Base-by-base conservation (phyloP, 2,329 filamentous ascomycete species). In the Cordyceps cicadae region DNA sequence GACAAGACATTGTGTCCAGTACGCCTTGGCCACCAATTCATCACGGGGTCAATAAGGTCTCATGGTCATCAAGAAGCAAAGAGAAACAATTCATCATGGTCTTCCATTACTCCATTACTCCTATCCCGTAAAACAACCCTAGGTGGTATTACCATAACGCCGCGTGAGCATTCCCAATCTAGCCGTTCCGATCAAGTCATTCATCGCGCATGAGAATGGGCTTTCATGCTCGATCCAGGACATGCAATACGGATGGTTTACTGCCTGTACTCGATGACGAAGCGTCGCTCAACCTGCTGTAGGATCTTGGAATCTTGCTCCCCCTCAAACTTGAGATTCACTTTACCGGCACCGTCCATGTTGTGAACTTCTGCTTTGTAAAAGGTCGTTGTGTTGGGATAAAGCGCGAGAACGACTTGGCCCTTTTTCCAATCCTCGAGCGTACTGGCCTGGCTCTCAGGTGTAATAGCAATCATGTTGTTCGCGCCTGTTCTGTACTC, bases 331-430 rank as follows among this genome's bases (percentile, higher is more conserved):
- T 89, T 86, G 64, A 93, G 76, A 61, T 82, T 82, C 48, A 87
- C 84, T 63, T 79, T 81, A 46, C 79, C 69, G 63, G 78, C 71
- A 45, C 76, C 76, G 60, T 87, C 77, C 78, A 83, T 86, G 41
- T 86, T 86, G 74, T 90, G 88, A 9, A 93, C 89, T 66, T 92
- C 88, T 1, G 90, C 90, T 70, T 89, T 87, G 71, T 94, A 94
- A 67, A 94, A 93, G 0, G 89, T 92, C 1, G 90, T 92, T 1
- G 90, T 93, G 67, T 91, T 87, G 0, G 90, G 90, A 68, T 94
- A 94, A 62, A 91, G 77, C 0, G 90, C 90, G 61, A 93, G 77
- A 9, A 93, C 89, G 51, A 85, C 83, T 70, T 87, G 89, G 50
- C 88, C 87, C 45, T 82, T 75, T 41, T 88, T 83, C 62, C 88